Percentiles rank a stretch among this genome's conserved stretches.
Evolutionary conservation across 805 yeast genomes (phyloP).

Genomic region (Starmera dryadoides): DNA sequence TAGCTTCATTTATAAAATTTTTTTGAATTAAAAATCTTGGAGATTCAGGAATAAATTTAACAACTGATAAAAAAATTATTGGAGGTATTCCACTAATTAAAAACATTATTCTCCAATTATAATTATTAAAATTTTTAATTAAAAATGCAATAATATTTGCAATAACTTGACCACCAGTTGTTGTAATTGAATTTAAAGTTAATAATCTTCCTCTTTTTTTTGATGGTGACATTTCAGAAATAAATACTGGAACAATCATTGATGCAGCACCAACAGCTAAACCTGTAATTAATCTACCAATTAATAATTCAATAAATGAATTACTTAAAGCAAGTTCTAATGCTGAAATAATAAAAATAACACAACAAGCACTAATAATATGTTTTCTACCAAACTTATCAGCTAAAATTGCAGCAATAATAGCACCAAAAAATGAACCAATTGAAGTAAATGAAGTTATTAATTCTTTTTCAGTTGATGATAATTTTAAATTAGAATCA

Average conservation of each 20-base stretch:
- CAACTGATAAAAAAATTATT: constrained; percentile 25
- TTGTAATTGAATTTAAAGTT: constrained; percentile 32
- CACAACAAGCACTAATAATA: constrained; percentile 34
- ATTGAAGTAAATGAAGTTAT: constrained; percentile 41
- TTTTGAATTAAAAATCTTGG: constrained; percentile 36
- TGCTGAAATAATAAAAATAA: constrained; percentile 40
- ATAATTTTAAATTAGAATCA: constrained; percentile 27
- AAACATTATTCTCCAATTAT: constrained; percentile 33
- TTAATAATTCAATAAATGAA: constrained; percentile 31
- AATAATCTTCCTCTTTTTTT: constrained; percentile 30
- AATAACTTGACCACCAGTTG: constrained; percentile 44
- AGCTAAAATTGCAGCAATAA: constrained; percentile 41
- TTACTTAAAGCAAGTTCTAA: constrained; percentile 37
- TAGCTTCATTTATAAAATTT: constrained; percentile 26
- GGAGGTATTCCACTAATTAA: constrained; percentile 36
- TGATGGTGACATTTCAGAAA: constrained; percentile 44
- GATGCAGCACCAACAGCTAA: constrained; percentile 68
- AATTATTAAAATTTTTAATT: constrained; percentile 20
- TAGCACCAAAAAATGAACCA: constrained; percentile 48
- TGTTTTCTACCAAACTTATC: constrained; percentile 39
- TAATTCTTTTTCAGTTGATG: constrained; percentile 29
- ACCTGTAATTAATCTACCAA: constrained; percentile 63
- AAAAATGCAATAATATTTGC: constrained; percentile 33
- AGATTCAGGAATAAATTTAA: constrained; percentile 42
- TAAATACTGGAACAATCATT: constrained; percentile 54